phyloP scores from a whole-genome alignment of 2,329 filamentous ascomycete genomes.

The Calcarisporium arbuscula region DNA sequence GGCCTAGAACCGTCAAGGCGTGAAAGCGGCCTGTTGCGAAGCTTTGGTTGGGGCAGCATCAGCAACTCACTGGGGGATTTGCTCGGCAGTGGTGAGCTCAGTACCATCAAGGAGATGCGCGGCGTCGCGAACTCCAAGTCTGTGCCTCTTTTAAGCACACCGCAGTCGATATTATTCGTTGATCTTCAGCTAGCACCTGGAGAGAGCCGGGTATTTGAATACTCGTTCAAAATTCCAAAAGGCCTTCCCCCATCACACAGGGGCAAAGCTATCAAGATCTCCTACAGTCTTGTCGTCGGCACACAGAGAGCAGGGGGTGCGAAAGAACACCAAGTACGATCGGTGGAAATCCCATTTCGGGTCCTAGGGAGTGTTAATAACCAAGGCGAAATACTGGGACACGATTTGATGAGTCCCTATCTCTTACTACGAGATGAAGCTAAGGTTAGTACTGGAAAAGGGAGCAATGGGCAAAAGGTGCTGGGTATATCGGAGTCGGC shows the following conservation, averaged over 20 bases:
- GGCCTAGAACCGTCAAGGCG: conserved; percentile 69
- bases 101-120: conserved; percentile 93
- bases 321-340: conserved; percentile 76
- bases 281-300: conserved; percentile 84
- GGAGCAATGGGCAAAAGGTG: conserved; percentile 18
- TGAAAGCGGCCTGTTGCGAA: conserved; percentile 72
- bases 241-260: conserved; percentile 88
- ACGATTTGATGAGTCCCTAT: conserved; percentile 92
- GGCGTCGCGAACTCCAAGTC: conserved; percentile 78
- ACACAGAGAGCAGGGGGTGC: conserved; percentile 78
- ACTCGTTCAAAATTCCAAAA: conserved; percentile 76
- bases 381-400: conserved; percentile 80
- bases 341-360: conserved; percentile 88
- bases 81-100: conserved; percentile 79
- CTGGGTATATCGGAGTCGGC: conserved; percentile 20
- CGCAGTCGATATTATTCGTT: conserved; percentile 93
- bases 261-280: conserved; percentile 89
- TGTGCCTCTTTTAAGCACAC: conserved; percentile 87
- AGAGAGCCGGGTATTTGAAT: conserved; percentile 82
- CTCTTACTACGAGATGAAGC: conserved; percentile 83
- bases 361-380: conserved; percentile 89
- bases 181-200: conserved; percentile 82
- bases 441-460: conserved; percentile 43
- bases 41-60: conserved; percentile 82
- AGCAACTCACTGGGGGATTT: conserved; percentile 84